These are phyloP conservation scores for Penicillium soppii DNA, from an alignment of 495 filamentous ascomycete genomes.

Conservation along the genomic window DNA sequence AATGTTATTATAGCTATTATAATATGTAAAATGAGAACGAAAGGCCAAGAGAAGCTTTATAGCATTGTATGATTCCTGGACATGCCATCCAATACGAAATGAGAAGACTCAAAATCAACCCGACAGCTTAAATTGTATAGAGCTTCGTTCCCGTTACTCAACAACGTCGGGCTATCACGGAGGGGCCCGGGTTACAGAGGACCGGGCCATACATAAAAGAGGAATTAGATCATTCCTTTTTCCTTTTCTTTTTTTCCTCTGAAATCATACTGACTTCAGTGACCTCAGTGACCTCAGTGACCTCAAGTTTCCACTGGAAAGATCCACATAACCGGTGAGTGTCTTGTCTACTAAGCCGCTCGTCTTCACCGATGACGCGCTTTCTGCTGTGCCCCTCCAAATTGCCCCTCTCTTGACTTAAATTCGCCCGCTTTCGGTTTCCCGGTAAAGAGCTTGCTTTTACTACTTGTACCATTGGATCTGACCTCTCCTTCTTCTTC, in stretches of 20 bases:
- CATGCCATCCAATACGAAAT: no score
- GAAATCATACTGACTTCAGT: constrained; percentile 30
- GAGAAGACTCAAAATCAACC: not conserved
- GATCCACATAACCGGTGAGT: constrained; percentile 27
- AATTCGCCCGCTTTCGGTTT: constrained; percentile 28
- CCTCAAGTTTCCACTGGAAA: constrained; percentile 10
- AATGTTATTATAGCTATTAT: not conserved
- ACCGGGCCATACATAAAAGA: constrained; percentile 6
- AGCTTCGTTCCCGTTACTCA: no score
- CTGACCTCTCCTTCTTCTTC: constrained; percentile 9
- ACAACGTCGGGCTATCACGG: constrained; percentile 4
- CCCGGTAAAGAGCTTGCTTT: constrained; percentile 17
- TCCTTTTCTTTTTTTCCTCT: not conserved
- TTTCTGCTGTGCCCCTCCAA: constrained; percentile 24
- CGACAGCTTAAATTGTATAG: not conserved
- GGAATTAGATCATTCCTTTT: not conserved
- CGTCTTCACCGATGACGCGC: constrained; percentile 27
- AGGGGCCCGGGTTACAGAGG: not conserved
- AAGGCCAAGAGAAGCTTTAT: no score
- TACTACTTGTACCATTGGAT: constrained; percentile 10
- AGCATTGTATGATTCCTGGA: no score
- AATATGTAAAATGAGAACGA: no score
- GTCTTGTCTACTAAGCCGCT: not conserved
- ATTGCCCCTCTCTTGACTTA: constrained; percentile 23
- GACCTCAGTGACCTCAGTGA: no score